phyloP scores from a whole-genome alignment of 2,329 filamentous ascomycete genomes.

The Penicillium brasilianum region DNA sequence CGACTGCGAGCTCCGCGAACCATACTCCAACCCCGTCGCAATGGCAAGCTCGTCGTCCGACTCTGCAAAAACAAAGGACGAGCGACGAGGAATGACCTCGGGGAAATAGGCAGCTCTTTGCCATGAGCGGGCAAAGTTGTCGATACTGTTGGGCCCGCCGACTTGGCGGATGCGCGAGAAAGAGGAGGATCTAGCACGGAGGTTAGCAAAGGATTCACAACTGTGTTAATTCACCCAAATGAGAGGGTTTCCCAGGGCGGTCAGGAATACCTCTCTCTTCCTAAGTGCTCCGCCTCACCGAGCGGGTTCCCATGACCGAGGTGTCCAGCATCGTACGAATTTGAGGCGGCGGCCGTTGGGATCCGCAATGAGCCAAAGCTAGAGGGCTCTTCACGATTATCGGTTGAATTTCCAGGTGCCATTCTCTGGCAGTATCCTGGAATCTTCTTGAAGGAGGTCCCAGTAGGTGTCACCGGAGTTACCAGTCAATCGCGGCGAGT shows the following conservation, averaged over 20 bases:
- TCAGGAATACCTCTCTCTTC: slow-evolving; percentile 22
- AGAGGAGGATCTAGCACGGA: slow-evolving; percentile 41
- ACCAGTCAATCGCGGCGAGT: neutral
- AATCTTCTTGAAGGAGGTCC: neutral
- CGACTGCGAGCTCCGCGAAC: slow-evolving; percentile 29
- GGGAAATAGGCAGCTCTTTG: slow-evolving; percentile 86
- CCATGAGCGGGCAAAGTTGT: slow-evolving; percentile 92
- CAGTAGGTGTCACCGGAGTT: neutral
- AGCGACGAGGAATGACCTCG: slow-evolving; percentile 81
- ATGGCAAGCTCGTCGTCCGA: slow-evolving; percentile 53
- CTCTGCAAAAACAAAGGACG: slow-evolving; percentile 70
- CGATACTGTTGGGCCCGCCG: slow-evolving; percentile 90
- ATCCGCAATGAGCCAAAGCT: slow-evolving; percentile 17
- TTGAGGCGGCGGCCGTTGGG: slow-evolving; percentile 12
- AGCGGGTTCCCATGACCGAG: slow-evolving; percentile 18
- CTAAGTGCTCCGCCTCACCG: slow-evolving; percentile 21
- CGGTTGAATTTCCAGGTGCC: slow-evolving; percentile 15
- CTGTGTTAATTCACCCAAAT: neutral
- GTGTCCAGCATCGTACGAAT: slow-evolving; percentile 25
- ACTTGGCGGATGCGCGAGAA: slow-evolving; percentile 63
- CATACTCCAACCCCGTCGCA: slow-evolving; percentile 28
- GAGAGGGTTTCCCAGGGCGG: neutral
- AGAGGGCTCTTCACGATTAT: slow-evolving; percentile 12
- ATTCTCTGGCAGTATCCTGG: neutral
- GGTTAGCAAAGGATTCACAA: slow-evolving; percentile 12